Base-by-base conservation (phyloP, 345 rosid genomes). In the Hibiscus trionum region DNA sequence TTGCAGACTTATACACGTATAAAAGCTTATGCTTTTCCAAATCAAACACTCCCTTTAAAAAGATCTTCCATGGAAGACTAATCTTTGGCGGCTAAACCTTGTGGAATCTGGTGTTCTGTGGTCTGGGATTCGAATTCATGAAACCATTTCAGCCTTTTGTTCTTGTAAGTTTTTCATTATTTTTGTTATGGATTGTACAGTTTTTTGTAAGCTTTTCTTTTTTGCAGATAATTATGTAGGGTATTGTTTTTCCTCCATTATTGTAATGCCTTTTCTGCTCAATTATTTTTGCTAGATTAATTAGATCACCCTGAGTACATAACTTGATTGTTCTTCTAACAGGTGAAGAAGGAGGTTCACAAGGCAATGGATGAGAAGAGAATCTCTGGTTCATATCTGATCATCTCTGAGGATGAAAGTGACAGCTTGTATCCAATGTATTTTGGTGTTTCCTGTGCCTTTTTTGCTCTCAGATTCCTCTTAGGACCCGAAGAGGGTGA, bases 401-500 rank as follows among this genome's bases (percentile, higher is more conserved):
- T 72, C 62, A 69, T 69, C 53, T 61, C 81, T 26, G 80, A 64
- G 75, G 81, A 72, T 69, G 79, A 72, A 73, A 72, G 66, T 8
- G 84, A 85, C 21, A 73, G 75, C 72, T 80, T 88, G 78, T 86
- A 76, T 69, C 84, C 89, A 19, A 76, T 84, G 84, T 88, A 80
- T 80, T 84, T 88, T 72, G 93, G 96, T 12, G 87, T 82, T 77
- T 88, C 96, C 60, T 90, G 87, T 81, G 91, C 92, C 26, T 73
- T 86, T 33, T 78, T 85, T 70, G 86, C 90, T 77, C 82, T 87
- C 10, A 77, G 77, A 35, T 71, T 87, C 35, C 67, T 80, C 73
- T 75, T 87, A 37, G 82, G 66, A 72, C 52, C 78, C n/a, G 84
- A 75, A 8, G 71, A 65, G 62, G 85, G 80, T 27, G 88, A 84